Evolutionary conservation across 179 eudicot species (phyloP).

Genomic region (Drosera spatulata): DNA sequence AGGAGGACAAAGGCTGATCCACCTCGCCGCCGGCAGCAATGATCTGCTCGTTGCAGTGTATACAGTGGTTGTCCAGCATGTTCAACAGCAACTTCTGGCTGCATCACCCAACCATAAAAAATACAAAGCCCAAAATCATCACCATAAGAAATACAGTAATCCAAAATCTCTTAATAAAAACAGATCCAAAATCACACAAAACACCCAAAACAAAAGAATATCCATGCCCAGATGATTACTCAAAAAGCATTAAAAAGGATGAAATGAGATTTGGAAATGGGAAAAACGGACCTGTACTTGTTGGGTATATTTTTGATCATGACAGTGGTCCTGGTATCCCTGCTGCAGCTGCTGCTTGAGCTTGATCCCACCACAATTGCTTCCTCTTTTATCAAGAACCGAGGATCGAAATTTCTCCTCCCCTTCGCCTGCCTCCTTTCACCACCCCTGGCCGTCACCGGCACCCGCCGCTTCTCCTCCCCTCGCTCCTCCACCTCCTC

Average conservation of each 20-base stretch:
- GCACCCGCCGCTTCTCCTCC: too few species aligned
- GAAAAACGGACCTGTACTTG: slow-evolving; percentile 67
- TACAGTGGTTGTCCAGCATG: slow-evolving; percentile 99
- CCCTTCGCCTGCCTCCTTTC: not conserved
- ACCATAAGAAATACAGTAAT: too few species aligned
- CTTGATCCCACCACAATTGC: slow-evolving; percentile 23
- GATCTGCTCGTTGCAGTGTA: slow-evolving; percentile 80
- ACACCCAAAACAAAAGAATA: too few species aligned
- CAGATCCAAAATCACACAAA: too few species aligned
- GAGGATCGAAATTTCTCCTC: slow-evolving; percentile 46
- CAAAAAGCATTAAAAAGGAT: not conserved
- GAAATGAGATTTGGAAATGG: not conserved
- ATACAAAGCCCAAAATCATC: too few species aligned
- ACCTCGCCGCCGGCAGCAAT: slow-evolving; percentile 11
- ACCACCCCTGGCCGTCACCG: too few species aligned
- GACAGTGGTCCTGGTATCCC: slow-evolving; percentile 77
- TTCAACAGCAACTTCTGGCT: slow-evolving; percentile 90
- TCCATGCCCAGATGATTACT: too few species aligned
- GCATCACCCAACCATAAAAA: slow-evolving; percentile 3
- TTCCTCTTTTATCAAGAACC: slow-evolving; percentile 72
- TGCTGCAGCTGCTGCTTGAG: slow-evolving; percentile 2
- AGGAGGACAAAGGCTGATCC: slow-evolving; percentile 62
- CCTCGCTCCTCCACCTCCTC: too few species aligned
- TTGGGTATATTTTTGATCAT: slow-evolving; percentile 99
- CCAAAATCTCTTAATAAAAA: too few species aligned